Conservation (phyloP, 441 rosid genomes). For the Isatis lusitanica region DNA sequence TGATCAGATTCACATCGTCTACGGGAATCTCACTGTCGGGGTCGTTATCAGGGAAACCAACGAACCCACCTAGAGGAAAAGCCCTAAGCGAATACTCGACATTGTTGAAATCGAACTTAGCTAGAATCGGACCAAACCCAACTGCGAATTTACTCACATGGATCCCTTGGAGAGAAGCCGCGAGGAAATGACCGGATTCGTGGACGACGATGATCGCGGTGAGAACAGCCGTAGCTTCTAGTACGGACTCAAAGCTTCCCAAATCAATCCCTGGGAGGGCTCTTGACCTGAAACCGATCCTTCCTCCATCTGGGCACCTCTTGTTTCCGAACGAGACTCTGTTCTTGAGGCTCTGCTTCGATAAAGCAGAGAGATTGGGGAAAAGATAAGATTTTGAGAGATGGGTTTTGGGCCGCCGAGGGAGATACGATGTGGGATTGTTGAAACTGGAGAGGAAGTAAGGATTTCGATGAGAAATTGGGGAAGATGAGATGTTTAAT, state of each 20-base stretch:
- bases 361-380: slow-evolving; percentile 31
- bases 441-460: slow-evolving; percentile 37
- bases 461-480: slow-evolving; percentile 42
- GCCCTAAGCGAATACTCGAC: slow-evolving; percentile 93
- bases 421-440: slow-evolving; percentile 39
- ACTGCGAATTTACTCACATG: slow-evolving; percentile 93
- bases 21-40: slow-evolving; percentile 85
- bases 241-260: slow-evolving; percentile 61
- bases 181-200: slow-evolving; percentile 86
- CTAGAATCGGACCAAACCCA: slow-evolving; percentile 93
- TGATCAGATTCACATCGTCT: slow-evolving; percentile 74
- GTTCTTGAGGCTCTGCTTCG: slow-evolving; percentile 34
- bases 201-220: slow-evolving; percentile 88
- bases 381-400: slow-evolving; percentile 41
- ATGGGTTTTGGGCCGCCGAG: slow-evolving; percentile 46
- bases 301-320: slow-evolving; percentile 35
- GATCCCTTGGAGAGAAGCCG: slow-evolving; percentile 87
- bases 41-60: slow-evolving; percentile 93
- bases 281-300: slow-evolving; percentile 45
- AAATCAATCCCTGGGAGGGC: slow-evolving; percentile 71
- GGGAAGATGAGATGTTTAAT: slow-evolving; percentile 46
- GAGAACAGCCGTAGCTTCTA: slow-evolving; percentile 77
- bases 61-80: slow-evolving; percentile 90
- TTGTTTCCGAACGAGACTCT: slow-evolving; percentile 33
- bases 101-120: slow-evolving; percentile 74